phyloP scores from a whole-genome alignment of 768 basidiomycete species.

The Russula sp. region DNA sequence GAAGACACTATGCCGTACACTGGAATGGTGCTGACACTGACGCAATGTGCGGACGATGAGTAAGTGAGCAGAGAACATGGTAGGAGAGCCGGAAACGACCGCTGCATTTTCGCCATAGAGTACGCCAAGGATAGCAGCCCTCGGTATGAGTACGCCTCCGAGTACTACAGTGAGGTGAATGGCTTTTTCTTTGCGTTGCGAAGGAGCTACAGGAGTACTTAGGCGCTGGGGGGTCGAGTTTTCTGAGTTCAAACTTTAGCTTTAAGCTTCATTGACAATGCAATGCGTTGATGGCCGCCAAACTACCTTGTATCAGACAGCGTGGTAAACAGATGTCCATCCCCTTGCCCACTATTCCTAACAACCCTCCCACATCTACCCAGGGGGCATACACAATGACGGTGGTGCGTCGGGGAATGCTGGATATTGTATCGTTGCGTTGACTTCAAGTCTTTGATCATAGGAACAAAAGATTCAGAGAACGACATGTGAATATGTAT shows the following conservation, averaged over 20 bases:
- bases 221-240: too few species aligned
- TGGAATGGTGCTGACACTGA: slow-evolving; percentile 53
- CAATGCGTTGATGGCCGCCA: too few species aligned
- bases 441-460: too few species aligned
- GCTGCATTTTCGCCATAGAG: slow-evolving; percentile 56
- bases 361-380: too few species aligned
- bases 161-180: slow-evolving; percentile 42
- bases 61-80: slow-evolving; percentile 55
- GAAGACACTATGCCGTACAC: slow-evolving; percentile 66
- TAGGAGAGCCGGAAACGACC: slow-evolving; percentile 68
- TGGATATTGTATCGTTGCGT: background rate
- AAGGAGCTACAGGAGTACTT: too few species aligned
- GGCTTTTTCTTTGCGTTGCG: too few species aligned
- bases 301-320: background rate
- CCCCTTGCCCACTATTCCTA: background rate
- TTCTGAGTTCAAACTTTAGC: too few species aligned
- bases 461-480: background rate
- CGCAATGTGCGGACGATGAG: slow-evolving; percentile 47
- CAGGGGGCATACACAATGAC: too few species aligned
- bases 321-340: background rate
- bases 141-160: slow-evolving; percentile 76
- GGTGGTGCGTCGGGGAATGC: background rate
- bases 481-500: background rate
- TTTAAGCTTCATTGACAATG: too few species aligned
- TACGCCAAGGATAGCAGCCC: slow-evolving; percentile 77